Percentiles rank a stretch among this genome's conserved stretches.
Evolutionary conservation across 2,329 filamentous ascomycete genomes (phyloP).

Genomic region (Fusarium albidum): DNA sequence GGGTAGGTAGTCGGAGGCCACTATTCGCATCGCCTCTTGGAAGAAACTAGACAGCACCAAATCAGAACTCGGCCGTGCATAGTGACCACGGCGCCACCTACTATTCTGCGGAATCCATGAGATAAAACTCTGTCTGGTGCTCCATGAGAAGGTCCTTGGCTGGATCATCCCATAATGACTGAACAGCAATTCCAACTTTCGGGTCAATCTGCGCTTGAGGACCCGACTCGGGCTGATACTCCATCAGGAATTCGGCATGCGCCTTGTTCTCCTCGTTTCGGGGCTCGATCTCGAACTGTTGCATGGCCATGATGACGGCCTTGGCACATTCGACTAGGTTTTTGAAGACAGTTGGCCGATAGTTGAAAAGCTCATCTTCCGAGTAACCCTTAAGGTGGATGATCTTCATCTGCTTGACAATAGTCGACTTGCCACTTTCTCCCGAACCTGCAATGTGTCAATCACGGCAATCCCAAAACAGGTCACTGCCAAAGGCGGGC

Average conservation of each 20-base stretch:
- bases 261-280: slow-evolving; percentile 75
- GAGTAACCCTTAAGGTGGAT: slow-evolving; percentile 99
- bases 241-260: slow-evolving; percentile 80
- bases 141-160: slow-evolving; percentile 85
- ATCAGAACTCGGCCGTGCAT: slow-evolving; percentile 17
- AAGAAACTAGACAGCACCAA: slow-evolving; percentile 76
- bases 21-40: slow-evolving; percentile 87
- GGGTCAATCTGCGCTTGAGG: slow-evolving; percentile 85
- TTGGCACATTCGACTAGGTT: slow-evolving; percentile 98
- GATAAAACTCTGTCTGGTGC: slow-evolving; percentile 96
- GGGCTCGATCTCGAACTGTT: slow-evolving; percentile 87
- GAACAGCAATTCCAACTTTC: slow-evolving; percentile 82
- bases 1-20: slow-evolving; percentile 84
- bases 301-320: slow-evolving; percentile 88
- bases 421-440: slow-evolving; percentile 98
- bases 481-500: slow-evolving; percentile 1
- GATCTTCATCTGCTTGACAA: slow-evolving; percentile 99
- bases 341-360: slow-evolving; percentile 97
- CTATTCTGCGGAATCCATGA: slow-evolving; percentile 99
- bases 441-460: slow-evolving; percentile 77
- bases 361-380: slow-evolving; percentile 90
- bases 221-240: slow-evolving; percentile 90
- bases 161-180: slow-evolving; percentile 89
- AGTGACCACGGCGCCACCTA: slow-evolving; percentile 56
- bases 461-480: slow-evolving; percentile 9